Conservation (phyloP, 306 rosid genomes). For the Lathyrus tuberosus region DNA sequence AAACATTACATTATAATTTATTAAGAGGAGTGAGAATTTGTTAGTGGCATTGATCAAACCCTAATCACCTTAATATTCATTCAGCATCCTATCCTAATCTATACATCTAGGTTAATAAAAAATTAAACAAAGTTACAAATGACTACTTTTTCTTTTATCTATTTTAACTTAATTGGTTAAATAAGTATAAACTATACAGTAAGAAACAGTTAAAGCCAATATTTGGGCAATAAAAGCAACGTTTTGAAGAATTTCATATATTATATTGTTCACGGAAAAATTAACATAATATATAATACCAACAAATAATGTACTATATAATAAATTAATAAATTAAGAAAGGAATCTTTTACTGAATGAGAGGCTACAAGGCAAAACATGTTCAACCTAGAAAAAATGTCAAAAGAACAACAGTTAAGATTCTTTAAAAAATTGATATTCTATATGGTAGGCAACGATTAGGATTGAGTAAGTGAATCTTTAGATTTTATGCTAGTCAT, state of each 20-base stretch:
- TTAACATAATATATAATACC: not conserved
- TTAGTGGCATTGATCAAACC: not conserved
- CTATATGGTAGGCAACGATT: constrained; percentile 39
- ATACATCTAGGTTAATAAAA: not conserved
- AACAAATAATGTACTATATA: not conserved
- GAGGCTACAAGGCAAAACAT: constrained; percentile 42
- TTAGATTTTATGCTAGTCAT: constrained; percentile 35
- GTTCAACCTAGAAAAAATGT: constrained; percentile 38
- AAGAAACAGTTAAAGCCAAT: constrained; percentile 20
- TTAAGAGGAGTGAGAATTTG: not conserved
- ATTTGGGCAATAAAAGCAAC: constrained; percentile 29
- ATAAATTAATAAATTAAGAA: not conserved
- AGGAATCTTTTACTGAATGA: constrained; percentile 47
- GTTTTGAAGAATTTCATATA: constrained; percentile 31
- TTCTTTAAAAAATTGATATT: constrained; percentile 36
- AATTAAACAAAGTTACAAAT: constrained; percentile 44
- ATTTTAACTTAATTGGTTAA: not conserved
- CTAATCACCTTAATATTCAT: not conserved
- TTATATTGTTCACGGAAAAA: constrained; percentile 9
- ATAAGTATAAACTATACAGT: not conserved
- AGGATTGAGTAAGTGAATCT: constrained; percentile 36
- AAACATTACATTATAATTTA: too few species aligned
- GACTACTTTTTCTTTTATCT: constrained; percentile 39
- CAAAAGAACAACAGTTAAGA: constrained; percentile 51
- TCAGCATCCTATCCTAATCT: not conserved